Conservation (phyloP, 139 green algal species). For the Chlamydomonas incerta region DNA sequence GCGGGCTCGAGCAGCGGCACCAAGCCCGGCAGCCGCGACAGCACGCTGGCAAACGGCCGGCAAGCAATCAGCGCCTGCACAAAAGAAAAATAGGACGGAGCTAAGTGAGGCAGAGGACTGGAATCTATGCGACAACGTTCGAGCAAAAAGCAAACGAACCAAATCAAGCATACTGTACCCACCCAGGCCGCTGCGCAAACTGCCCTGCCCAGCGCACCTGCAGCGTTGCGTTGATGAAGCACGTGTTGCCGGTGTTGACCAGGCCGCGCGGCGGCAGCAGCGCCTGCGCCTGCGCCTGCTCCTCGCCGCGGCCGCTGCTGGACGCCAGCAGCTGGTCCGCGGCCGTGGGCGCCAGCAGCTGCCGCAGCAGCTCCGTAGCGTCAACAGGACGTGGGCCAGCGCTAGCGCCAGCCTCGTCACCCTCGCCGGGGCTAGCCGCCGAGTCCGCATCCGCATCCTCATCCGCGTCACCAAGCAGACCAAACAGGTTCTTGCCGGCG, state of each 20-base stretch:
- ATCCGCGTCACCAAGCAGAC: not conserved
- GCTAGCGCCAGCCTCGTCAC: not conserved
- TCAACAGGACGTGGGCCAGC: not conserved
- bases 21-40: slow-evolving; percentile 59
- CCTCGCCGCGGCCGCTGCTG: not conserved
- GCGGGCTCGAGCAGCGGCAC: slow-evolving; percentile 53
- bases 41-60: slow-evolving; percentile 72
- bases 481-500: slow-evolving; percentile 18
- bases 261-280: slow-evolving; percentile 73
- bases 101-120: no score
- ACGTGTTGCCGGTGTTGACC: slow-evolving; percentile 85
- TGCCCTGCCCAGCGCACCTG: slow-evolving; percentile 59
- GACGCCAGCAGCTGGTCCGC: slow-evolving; percentile 1
- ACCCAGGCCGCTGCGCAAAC: no score
- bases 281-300: not conserved
- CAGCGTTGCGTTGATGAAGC: slow-evolving; percentile 86
- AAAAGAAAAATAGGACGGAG: no score
- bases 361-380: not conserved
- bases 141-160: no score
- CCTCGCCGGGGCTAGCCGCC: not conserved
- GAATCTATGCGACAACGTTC: no score
- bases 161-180: no score
- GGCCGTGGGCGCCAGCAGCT: slow-evolving; percentile 5
- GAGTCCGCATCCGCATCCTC: not conserved
- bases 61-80: slow-evolving; percentile 83